Base-by-base conservation (phyloP, 257 asterid genomes). In the Solanum etuberosum region DNA sequence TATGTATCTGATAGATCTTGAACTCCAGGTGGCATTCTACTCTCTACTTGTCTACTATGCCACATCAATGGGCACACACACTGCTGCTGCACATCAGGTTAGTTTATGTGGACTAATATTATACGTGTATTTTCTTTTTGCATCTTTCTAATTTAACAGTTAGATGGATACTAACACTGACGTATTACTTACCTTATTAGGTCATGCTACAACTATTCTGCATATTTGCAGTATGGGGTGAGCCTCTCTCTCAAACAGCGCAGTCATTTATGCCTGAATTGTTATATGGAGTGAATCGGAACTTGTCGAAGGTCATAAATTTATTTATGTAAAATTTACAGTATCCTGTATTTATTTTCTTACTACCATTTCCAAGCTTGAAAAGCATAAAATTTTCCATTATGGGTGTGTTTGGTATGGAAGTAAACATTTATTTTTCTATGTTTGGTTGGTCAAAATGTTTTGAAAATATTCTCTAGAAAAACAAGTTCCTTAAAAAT, bases 241-340 rank as follows among this genome's bases (percentile, higher is more conserved):
- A 97, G 89, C 98, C 99, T 86, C 98, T 97, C 76, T 97, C 99
- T 86, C 99, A 97, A 90, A 97, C 99, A 13, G 97, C 98, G 29
- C 99, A 97, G 91, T 93, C 99, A 61, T 97, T 94, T 92, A 94
- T 97, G 98, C 99, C 98, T 1, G 99, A 95, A 92, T 88, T 94
- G 89, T 86, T 97, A 63, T 94, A 93, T 90, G 99, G 98, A 91
- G 95, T 91, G 61, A 94, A 93, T 57, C 94, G 96, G 84, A 95
- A 91, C 91, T 91, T 94, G 87, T 68, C 92, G 42, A 97, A 97
- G 98, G 99, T 96, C 38, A 87, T 87, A 84, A n/a, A 70, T 83
- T 77, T 29, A 27, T 86, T 78, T 31, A 81, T 81, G 68, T 48
- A 81, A 43, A 42, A 48, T 48, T 48, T 81, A 48, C 43, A 81